These are phyloP conservation scores for Osmanthus fragrans DNA, from an alignment of 257 asterid genomes.

Conservation along the genomic window DNA sequence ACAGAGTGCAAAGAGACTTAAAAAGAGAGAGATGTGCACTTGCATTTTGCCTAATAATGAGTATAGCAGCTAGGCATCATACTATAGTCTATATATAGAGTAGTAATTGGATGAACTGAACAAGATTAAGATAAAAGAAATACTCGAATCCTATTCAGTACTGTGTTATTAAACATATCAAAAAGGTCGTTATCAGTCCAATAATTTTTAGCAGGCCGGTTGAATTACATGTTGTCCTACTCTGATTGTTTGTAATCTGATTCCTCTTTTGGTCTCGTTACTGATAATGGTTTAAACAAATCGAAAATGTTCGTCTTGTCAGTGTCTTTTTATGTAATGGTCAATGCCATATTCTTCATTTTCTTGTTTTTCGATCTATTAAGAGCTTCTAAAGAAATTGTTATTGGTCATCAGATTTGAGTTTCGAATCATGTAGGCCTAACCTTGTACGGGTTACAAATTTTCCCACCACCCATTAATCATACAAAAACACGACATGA, in stretches of 20 bases:
- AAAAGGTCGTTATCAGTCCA: not conserved
- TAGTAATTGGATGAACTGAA: not conserved
- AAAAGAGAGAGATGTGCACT: not conserved
- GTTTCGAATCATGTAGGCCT: too few species aligned
- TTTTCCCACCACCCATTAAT: too few species aligned
- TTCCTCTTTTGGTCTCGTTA: not conserved
- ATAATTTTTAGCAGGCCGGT: not conserved
- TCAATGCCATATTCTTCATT: too few species aligned
- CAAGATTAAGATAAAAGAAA: not conserved
- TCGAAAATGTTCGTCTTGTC: not conserved
- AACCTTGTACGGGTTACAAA: too few species aligned
- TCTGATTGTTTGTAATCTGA: not conserved
- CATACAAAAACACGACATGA: too few species aligned
- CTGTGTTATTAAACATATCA: too few species aligned
- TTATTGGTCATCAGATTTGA: too few species aligned
- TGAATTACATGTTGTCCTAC: not conserved
- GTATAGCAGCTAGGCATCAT: not conserved
- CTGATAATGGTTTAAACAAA: not conserved
- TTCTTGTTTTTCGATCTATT: too few species aligned
- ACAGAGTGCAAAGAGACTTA: conserved; percentile 6
- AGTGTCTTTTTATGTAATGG: not conserved
- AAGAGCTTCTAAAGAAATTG: too few species aligned
- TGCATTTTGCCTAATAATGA: not conserved
- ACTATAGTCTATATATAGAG: conserved; percentile 1
- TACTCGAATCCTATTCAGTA: too few species aligned